Evolutionary conservation across 106 monocot species (phyloP).

Genomic region (Apostasia ramifera): DNA sequence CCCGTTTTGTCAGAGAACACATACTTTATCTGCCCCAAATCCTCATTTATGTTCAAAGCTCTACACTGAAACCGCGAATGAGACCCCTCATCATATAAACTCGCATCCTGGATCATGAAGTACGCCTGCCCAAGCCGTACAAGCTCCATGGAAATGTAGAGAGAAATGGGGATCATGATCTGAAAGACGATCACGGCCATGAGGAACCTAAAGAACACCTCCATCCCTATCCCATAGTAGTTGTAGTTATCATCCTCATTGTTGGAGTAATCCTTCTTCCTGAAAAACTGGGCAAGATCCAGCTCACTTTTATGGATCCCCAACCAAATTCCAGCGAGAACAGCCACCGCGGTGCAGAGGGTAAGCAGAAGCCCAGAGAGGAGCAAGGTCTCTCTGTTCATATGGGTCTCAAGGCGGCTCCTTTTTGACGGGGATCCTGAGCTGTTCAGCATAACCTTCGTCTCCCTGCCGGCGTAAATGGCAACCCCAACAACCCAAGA

Average conservation of each 20-base stretch:
- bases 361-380: slow-evolving; percentile 49
- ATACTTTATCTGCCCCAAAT: slow-evolving; percentile 91
- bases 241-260: slow-evolving; percentile 27
- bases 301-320: slow-evolving; percentile 30
- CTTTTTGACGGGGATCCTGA: slow-evolving; percentile 79
- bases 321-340: slow-evolving; percentile 43
- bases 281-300: slow-evolving; percentile 38
- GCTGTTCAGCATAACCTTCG: slow-evolving; percentile 89
- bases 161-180: slow-evolving; percentile 95
- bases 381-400: slow-evolving; percentile 86
- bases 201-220: slow-evolving; percentile 65
- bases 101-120: slow-evolving; percentile 73
- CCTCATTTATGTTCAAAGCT: slow-evolving; percentile 95
- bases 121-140: slow-evolving; percentile 93
- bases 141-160: slow-evolving; percentile 97
- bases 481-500: slow-evolving; percentile 54
- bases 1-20: slow-evolving; percentile 97
- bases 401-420: slow-evolving; percentile 71
- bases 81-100: slow-evolving; percentile 62
- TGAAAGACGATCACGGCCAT: slow-evolving; percentile 89
- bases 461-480: slow-evolving; percentile 68
- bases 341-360: slow-evolving; percentile 42
- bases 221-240: slow-evolving; percentile 65
- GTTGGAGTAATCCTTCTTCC: slow-evolving; percentile 36
- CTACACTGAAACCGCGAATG: slow-evolving; percentile 79